These are phyloP conservation scores for Casuarina cunninghamiana DNA, from an alignment of 306 rosid species.

Conservation along the genomic window DNA sequence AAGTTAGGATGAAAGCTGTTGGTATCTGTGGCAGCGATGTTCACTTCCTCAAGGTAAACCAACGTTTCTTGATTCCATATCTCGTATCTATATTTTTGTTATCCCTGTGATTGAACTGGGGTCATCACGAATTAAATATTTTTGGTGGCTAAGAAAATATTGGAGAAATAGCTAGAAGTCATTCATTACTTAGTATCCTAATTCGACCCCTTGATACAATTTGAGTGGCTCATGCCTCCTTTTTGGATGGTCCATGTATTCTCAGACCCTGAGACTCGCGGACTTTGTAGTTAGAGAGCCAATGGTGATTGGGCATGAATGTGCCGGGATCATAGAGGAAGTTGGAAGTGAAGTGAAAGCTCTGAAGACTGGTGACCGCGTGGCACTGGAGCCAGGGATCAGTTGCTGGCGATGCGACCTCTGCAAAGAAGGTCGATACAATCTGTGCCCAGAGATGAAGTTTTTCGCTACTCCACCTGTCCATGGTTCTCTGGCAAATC, in stretches of 20 bases:
- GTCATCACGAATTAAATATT: neutral
- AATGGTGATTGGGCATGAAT: constrained; percentile 94
- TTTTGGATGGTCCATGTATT: constrained; percentile 24
- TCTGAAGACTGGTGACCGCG: constrained; percentile 67
- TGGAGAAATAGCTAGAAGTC: neutral
- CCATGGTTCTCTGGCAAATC: constrained; percentile 92
- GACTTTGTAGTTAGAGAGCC: constrained; percentile 80
- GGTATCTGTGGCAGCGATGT: constrained; percentile 98
- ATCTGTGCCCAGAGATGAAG: constrained; percentile 86
- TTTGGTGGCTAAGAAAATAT: constrained; percentile 2
- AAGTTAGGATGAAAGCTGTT: constrained; percentile 82
- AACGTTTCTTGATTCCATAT: neutral
- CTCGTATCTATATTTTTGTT: neutral
- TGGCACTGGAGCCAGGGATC: constrained; percentile 90
- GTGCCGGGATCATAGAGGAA: constrained; percentile 87
- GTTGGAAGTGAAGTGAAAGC: constrained; percentile 64
- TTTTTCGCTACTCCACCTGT: constrained; percentile 87
- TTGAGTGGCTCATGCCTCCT: no score
- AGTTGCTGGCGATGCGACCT: constrained; percentile 74
- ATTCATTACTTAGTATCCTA: no score
- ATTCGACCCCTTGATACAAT: no score
- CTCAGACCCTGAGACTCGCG: constrained; percentile 72
- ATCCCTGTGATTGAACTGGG: neutral
- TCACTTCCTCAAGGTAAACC: constrained; percentile 71
- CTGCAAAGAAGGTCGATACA: constrained; percentile 83